These are phyloP conservation scores for Endothia cerciana DNA, from an alignment of 2,329 filamentous ascomycete species.

Conservation along the genomic window DNA sequence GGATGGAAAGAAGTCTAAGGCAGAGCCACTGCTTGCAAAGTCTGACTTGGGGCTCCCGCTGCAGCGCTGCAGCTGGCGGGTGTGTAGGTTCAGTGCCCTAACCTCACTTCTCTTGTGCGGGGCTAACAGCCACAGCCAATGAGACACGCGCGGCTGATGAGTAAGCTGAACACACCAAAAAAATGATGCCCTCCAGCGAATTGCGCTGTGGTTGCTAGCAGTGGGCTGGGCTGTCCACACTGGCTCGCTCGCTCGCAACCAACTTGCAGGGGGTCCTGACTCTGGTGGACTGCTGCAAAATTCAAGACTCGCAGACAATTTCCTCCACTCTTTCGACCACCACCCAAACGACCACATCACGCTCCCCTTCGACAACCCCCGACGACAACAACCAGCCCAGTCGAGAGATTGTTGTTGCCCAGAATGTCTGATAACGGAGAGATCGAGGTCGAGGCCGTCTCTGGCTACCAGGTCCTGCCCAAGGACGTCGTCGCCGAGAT, in stretches of 20 bases:
- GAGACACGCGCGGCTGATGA: background rate
- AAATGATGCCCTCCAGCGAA: constrained; percentile 13
- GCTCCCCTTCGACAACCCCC: constrained; percentile 20
- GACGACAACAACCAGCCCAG: constrained; percentile 25
- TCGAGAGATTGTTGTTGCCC: constrained; percentile 39
- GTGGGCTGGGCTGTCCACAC: background rate
- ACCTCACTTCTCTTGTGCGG: constrained; percentile 11
- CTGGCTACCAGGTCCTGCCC: constrained; percentile 80
- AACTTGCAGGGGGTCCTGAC: constrained; percentile 14
- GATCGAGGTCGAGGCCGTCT: constrained; percentile 83
- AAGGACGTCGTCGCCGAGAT: constrained; percentile 90
- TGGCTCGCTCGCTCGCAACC: background rate
- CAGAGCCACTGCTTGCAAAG: constrained; percentile 32
- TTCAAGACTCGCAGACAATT: constrained; percentile 23
- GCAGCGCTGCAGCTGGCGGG: constrained; percentile 12
- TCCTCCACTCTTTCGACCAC: constrained; percentile 23
- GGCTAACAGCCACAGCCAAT: constrained; percentile 14
- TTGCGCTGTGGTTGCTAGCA: constrained; percentile 9
- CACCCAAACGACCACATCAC: constrained; percentile 23
- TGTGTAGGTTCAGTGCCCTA: constrained; percentile 20
- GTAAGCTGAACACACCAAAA: constrained; percentile 19
- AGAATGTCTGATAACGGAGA: constrained; percentile 95
- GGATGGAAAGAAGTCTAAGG: constrained; percentile 30
- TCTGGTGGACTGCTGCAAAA: constrained; percentile 24
- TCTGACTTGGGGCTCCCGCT: constrained; percentile 28